A percentile compares a stretch with the other conserved stretches of the same genome.
Evolutionary conservation across 2,329 filamentous ascomycete species (phyloP).

Genomic region (Phoma sp.): DNA sequence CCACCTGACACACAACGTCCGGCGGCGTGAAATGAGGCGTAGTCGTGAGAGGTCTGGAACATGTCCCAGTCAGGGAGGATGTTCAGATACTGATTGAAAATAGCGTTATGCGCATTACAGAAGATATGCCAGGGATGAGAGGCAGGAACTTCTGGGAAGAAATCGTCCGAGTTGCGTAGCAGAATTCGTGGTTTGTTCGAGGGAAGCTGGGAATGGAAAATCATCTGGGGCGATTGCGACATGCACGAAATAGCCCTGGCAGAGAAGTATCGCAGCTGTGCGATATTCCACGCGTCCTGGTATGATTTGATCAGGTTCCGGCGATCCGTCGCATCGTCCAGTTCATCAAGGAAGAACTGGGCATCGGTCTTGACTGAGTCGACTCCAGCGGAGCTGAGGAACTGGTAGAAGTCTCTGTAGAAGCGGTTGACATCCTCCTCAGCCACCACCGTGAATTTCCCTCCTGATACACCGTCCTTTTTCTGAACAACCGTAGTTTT

Average conservation of each 20-base stretch:
- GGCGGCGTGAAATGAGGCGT: conserved; percentile 85
- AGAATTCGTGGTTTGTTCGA: conserved; percentile 76
- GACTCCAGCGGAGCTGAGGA: conserved; percentile 75
- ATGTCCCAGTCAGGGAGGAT: conserved; percentile 85
- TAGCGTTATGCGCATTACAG: conserved; percentile 86
- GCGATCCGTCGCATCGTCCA: conserved; percentile 73
- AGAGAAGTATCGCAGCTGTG: conserved; percentile 79
- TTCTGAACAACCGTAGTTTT: conserved; percentile 70
- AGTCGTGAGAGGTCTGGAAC: conserved; percentile 73
- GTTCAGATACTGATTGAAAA: conserved; percentile 85
- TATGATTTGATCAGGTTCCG: conserved; percentile 76
- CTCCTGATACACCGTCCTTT: conserved; percentile 64
- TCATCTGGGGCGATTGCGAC: conserved; percentile 84
- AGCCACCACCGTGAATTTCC: conserved; percentile 75
- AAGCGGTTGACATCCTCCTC: conserved; percentile 76
- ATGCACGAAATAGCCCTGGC: conserved; percentile 89
- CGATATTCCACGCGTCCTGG: conserved; percentile 84
- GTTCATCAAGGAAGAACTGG: conserved; percentile 86
- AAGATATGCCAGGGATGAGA: conserved; percentile 96
- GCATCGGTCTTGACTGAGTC: conserved; percentile 93
- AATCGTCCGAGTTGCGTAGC: conserved; percentile 88
- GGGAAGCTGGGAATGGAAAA: conserved; percentile 85
- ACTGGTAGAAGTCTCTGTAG: conserved; percentile 91
- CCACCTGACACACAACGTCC: conserved; percentile 89
- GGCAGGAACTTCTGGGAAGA: conserved; percentile 81